A percentile compares a stretch with the other conserved stretches of the same genome.
These are phyloP conservation scores for Aspergillus bridgeri DNA, from an alignment of 495 filamentous ascomycete species.

Conservation along the genomic window DNA sequence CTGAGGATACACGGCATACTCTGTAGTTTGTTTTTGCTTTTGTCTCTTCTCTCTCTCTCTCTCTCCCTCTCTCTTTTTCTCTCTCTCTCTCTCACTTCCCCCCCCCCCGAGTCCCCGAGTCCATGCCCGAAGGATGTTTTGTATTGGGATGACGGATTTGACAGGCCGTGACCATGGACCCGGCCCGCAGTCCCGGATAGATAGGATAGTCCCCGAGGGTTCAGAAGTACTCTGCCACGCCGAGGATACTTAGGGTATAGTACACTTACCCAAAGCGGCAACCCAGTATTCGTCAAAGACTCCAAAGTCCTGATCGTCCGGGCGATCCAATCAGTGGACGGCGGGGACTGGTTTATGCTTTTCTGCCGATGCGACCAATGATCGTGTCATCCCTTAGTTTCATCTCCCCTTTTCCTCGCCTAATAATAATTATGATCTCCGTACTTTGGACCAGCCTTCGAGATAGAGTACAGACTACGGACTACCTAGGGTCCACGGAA, in stretches of 20 bases:
- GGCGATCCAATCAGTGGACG: not conserved
- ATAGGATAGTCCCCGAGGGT: not conserved
- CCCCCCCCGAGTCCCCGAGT: no score
- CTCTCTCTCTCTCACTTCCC: no score
- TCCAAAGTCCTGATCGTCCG: not conserved
- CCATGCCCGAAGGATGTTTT: not conserved
- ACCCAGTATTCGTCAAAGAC: not conserved
- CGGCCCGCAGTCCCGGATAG: conserved; percentile 14
- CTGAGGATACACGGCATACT: no score
- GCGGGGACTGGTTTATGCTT: not conserved
- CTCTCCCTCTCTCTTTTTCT: no score
- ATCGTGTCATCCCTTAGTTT: not conserved
- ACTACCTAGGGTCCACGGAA: no score
- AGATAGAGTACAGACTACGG: no score
- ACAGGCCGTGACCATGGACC: conserved; percentile 12
- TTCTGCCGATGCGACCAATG: not conserved
- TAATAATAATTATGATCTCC: not conserved
- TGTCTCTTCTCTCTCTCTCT: not conserved
- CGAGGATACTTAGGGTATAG: not conserved
- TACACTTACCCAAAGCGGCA: not conserved
- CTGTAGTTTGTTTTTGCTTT: no score
- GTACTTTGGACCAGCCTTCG: not conserved
- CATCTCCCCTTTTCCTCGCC: not conserved
- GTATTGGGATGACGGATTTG: not conserved
- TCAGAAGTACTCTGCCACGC: not conserved